Percentiles rank a stretch among this genome's conserved stretches.
Evolutionary conservation across 495 filamentous ascomycete genomes (phyloP).

Genomic region (Acidomyces sp.): DNA sequence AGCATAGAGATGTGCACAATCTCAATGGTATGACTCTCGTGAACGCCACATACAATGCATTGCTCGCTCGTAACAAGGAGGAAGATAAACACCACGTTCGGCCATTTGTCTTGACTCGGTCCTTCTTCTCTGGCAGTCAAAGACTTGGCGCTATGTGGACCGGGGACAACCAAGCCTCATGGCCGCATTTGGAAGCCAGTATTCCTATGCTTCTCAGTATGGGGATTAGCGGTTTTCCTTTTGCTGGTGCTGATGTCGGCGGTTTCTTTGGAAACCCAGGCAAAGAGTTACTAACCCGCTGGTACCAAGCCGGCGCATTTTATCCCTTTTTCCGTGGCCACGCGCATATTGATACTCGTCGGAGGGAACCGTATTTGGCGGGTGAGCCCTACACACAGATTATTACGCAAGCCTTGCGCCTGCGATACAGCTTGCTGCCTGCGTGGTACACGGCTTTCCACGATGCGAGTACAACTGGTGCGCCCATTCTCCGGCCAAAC

Average conservation of each 20-base stretch:
- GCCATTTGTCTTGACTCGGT: slow-evolving; percentile 84
- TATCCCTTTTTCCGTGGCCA: slow-evolving; percentile 99
- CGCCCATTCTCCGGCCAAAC: slow-evolving; percentile 77
- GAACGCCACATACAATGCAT: slow-evolving; percentile 78
- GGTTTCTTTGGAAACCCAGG: slow-evolving; percentile 96
- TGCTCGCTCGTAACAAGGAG: slow-evolving; percentile 67
- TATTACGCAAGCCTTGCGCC: slow-evolving; percentile 72
- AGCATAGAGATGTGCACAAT: slow-evolving; percentile 94
- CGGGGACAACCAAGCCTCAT: slow-evolving; percentile 86
- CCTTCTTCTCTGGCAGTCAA: slow-evolving; percentile 83
- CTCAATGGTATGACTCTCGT: slow-evolving; percentile 85
- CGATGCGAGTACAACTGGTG: slow-evolving; percentile 66
- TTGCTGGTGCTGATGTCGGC: slow-evolving; percentile 88
- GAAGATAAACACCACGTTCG: slow-evolving; percentile 42
- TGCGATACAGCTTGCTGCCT: slow-evolving; percentile 81
- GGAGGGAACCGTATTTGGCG: slow-evolving; percentile 82
- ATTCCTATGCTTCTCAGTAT: slow-evolving; percentile 89
- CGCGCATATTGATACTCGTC: slow-evolving; percentile 88
- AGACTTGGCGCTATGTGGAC: slow-evolving; percentile 94
- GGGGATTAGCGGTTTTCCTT: slow-evolving; percentile 85
- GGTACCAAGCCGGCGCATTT: slow-evolving; percentile 95
- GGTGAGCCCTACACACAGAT: slow-evolving; percentile 75
- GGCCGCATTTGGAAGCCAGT: slow-evolving; percentile 74
- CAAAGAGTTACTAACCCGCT: slow-evolving; percentile 78
- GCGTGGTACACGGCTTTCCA: slow-evolving; percentile 97